Evolutionary conservation across 805 yeast genomes (phyloP), one percentile per base, ranked within the genome.

Genomic region (Sugiyamaella chiloensis): DNA sequence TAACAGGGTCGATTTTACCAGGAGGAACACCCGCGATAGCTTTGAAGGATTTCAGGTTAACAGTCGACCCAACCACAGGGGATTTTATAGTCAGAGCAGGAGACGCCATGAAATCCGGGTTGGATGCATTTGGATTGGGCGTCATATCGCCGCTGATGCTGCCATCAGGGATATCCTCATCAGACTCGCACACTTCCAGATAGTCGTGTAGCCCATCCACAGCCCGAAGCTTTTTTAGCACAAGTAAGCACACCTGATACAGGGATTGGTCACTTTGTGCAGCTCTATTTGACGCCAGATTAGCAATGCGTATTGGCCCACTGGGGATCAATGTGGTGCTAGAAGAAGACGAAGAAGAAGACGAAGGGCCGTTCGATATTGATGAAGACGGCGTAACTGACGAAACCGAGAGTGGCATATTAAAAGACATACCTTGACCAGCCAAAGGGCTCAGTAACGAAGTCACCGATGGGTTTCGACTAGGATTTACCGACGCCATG

Each of bases 1-100:
- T 88, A 2, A 87, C 97, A 2, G 98, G 97, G 63, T 93, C 99
- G 60, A 87, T 32, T 16, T 44, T 44, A n/a, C 48, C 45, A 21
- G 52, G 29, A 16, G 56, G 47, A 4, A 46, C 36, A 16, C 37
- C 47, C 2, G 46, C 50, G 17, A 50, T 50, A 55, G 46, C 30
- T 52, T 54, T 2, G 52, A 44, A 11, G 51, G 55, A 40, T 39
- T 59, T 29, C 55, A 49, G 27, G 52, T 54, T 37, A 29, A 43
- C 42, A 49, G 53, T 45, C 21, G 50, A 43, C 11, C 29, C 46
- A 21, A 32, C 12, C 2, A 24, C 19, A 32, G 40, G 41, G 40
- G 41, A 29, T 24, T 14, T 19, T 37, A 12, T 23, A 31, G 14
- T 24, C 41, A n/a, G 41, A 4, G 37, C 41, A 42, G 24, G 42